Evolutionary conservation across 768 basidiomycete genomes (phyloP).

Genomic region (Amanita fuliginea): DNA sequence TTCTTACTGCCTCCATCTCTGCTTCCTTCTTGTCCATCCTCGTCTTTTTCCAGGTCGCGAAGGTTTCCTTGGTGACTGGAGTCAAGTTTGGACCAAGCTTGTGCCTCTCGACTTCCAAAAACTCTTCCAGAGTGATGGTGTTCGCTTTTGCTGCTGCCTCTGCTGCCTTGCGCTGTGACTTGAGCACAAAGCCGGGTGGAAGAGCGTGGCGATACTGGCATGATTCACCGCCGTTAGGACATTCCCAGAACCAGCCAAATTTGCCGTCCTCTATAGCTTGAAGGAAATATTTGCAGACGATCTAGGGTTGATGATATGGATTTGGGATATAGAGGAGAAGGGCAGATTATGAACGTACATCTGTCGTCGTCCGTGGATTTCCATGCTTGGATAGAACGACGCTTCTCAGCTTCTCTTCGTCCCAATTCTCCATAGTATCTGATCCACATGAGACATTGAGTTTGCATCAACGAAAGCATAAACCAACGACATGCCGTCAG

Average conservation of each 20-base stretch:
- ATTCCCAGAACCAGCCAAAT: slow-evolving; percentile 97
- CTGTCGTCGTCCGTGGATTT: slow-evolving; percentile 86
- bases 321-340: neutral
- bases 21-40: slow-evolving; percentile 92
- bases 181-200: slow-evolving; percentile 92
- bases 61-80: slow-evolving; percentile 85
- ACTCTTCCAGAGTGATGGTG: slow-evolving; percentile 88
- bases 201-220: slow-evolving; percentile 95
- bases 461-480: slow-evolving; percentile 1
- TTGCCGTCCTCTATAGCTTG: slow-evolving; percentile 91
- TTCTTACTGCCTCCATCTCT: slow-evolving; percentile 69
- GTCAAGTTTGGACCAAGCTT: slow-evolving; percentile 87
- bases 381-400: slow-evolving; percentile 85
- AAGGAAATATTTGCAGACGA: slow-evolving; percentile 97
- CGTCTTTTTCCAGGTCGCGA: slow-evolving; percentile 92
- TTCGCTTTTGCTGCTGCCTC: slow-evolving; percentile 89
- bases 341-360: slow-evolving; percentile 35
- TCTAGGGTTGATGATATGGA: slow-evolving; percentile 35
- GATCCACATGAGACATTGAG: neutral
- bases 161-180: slow-evolving; percentile 83
- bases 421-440: slow-evolving; percentile 99
- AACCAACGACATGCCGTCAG: slow-evolving; percentile 38
- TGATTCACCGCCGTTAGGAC: slow-evolving; percentile 67
- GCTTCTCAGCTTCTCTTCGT: slow-evolving; percentile 83
- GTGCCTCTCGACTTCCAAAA: slow-evolving; percentile 97